Conservation (phyloP, 176 grass and related monocot genomes). For the Echinochloa phyllopogon region DNA sequence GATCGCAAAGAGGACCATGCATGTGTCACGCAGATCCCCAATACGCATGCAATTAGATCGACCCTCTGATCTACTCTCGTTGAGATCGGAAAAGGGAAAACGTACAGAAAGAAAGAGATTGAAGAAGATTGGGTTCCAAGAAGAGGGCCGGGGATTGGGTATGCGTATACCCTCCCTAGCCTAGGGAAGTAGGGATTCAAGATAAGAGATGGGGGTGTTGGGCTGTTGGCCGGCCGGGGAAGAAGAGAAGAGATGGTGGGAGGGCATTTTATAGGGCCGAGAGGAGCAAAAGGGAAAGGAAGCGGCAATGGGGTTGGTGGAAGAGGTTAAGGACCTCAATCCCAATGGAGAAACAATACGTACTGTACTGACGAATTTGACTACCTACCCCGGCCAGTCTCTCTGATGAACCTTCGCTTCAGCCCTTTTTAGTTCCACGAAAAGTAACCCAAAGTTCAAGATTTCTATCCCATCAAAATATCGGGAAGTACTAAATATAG, state of each 20-base stretch:
- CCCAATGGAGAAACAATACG: slow-evolving; percentile 75
- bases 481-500: too few species aligned
- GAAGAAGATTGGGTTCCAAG: background rate
- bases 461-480: too few species aligned
- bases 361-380: slow-evolving; percentile 30
- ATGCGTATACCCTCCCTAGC: background rate
- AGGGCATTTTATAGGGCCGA: slow-evolving; percentile 4
- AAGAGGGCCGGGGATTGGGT: too few species aligned
- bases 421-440: too few species aligned
- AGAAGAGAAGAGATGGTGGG: background rate
- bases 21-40: slow-evolving; percentile 20
- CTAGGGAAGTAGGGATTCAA: too few species aligned
- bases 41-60: background rate
- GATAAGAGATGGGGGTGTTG: background rate
- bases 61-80: background rate
- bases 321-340: slow-evolving; percentile 56
- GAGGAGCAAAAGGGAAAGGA: background rate
- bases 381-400: background rate
- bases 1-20: slow-evolving; percentile 88
- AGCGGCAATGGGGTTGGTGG: slow-evolving; percentile 33
- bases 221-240: too few species aligned
- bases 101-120: background rate
- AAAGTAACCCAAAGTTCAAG: too few species aligned
- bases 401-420: slow-evolving; percentile 3
- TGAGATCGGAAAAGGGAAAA: background rate